A percentile compares a stretch with the other conserved stretches of the same genome.
Conservation (phyloP, 1,284 basidiomycete genomes). For the Afroboletus lepidellus region DNA sequence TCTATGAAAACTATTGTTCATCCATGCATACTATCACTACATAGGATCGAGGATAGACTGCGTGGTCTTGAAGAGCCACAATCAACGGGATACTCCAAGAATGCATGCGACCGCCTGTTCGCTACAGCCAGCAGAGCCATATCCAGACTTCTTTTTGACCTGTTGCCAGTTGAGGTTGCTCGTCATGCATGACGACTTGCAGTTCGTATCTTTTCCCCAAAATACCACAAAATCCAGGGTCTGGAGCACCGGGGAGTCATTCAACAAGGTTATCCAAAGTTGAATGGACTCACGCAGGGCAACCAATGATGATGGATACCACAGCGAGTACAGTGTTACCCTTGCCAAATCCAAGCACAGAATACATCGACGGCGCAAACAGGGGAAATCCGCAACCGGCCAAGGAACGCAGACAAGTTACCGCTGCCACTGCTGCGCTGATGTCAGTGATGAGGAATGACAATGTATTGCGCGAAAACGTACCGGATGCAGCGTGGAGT, state of each 20-base stretch:
- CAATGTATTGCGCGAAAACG: constrained; percentile 12
- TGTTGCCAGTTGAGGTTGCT: too few relatives aligned
- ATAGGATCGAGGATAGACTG: too few relatives aligned
- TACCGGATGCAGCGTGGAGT: constrained; percentile 51
- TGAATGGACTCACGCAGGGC: constrained; percentile 52
- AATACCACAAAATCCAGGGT: constrained; percentile 27
- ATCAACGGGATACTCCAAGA: too few relatives aligned
- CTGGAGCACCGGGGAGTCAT: constrained; percentile 2
- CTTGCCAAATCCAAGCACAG: constrained; percentile 60
- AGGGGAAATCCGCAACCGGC: constrained; percentile 68
- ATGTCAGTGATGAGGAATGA: constrained; percentile 3
- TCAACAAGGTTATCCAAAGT: neutral
- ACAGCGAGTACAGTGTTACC: constrained; percentile 62
- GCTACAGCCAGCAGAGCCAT: too few relatives aligned
- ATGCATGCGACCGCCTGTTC: too few relatives aligned
- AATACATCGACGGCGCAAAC: constrained; percentile 66
- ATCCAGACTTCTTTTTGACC: too few relatives aligned
- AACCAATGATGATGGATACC: constrained; percentile 56
- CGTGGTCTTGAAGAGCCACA: too few relatives aligned
- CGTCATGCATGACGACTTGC: constrained; percentile 20
- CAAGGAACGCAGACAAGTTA: constrained; percentile 55
- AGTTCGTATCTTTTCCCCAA: constrained; percentile 26
- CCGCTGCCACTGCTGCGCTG: constrained; percentile 53
- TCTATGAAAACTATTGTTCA: too few relatives aligned
- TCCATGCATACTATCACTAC: too few relatives aligned